Conservation (phyloP, 495 filamentous ascomycete genomes). For the Penicillium verhagenii region DNA sequence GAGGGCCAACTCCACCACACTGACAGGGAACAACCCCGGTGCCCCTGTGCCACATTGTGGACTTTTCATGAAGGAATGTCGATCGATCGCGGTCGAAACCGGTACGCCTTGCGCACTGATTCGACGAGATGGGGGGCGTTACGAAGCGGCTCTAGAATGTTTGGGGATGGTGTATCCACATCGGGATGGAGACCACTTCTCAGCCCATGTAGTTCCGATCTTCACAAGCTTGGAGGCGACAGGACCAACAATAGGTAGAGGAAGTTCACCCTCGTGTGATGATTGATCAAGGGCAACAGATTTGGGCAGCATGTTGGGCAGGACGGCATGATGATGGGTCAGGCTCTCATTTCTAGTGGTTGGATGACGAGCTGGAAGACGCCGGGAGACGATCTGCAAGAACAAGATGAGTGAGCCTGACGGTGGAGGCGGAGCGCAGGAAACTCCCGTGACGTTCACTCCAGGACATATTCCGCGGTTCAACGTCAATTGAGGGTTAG, state of each 20-base stretch:
- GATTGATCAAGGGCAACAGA: conserved; percentile 1
- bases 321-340: conserved; percentile 13
- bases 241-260: conserved; percentile 2
- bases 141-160: conserved; percentile 12
- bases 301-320: conserved; percentile 44
- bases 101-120: conserved; percentile 14
- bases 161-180: conserved; percentile 10
- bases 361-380: conserved; percentile 15
- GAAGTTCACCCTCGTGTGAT: conserved; percentile 18
- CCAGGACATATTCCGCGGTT: not conserved
- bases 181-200: conserved; percentile 8
- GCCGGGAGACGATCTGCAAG: conserved; percentile 20
- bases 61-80: conserved; percentile 13
- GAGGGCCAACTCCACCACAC: conserved; percentile 8
- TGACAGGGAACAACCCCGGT: conserved; percentile 8
- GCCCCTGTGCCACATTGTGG: conserved; percentile 5
- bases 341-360: conserved; percentile 13
- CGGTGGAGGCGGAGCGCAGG: conserved; percentile 19
- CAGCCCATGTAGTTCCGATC: conserved; percentile 16
- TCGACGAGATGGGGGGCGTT: conserved; percentile 8
- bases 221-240: conserved; percentile 8
- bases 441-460: conserved; percentile 15
- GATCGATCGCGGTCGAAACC: conserved; percentile 21
- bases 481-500: not conserved
- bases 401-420: conserved; percentile 20